Base-by-base conservation (phyloP, 805 yeast genomes). In the Kuraishia borneana region DNA sequence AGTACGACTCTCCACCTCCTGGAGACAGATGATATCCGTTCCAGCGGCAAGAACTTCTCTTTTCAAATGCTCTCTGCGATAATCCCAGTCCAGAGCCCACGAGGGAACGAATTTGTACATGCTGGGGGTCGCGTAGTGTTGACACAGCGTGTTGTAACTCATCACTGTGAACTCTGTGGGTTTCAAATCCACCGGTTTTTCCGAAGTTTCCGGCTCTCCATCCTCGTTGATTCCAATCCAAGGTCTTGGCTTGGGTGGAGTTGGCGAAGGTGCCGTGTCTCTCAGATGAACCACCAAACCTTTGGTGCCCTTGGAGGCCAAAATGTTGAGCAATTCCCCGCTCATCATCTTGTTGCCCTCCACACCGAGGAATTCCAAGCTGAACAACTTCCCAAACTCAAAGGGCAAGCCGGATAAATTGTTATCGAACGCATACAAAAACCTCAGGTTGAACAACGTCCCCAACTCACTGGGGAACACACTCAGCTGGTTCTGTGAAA, bases 71-170 rank as follows among this genome's bases (percentile, higher is more conserved):
- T 82, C 78, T 49, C 81, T 73, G 57, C 99, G 80, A 58, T 79
- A 87, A 9, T 82, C 82, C 97, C 97, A 89, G 35, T 76, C 74
- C 41, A 92, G 68, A 2, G 97, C 99, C 97, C 98, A 92, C 2
- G 94, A 75, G 17, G 97, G 97, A 1, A 97, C 87, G 53, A 83
- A 89, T 48, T 83, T 89, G 57, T 84, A 92, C 80, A 89, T 69
- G 53, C 76, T 81, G 16, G 92, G 71, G 3, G 96, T 85, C 2
- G 97, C 96, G 60, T 89, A 89, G 54, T 83, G 92, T 53, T 89
- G 97, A 56, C 98, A 92, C 53, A 92, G 65, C 2, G 94, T 84
- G 60, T 92, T 92, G 62, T 87, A 89, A 26, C 87, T 76, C 70
- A 85, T 68, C 31, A 88, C 61, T 1, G 95, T 80, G 54, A 92